Evolutionary conservation across 1,284 basidiomycete species (phyloP), one percentile per base, ranked within the genome.

Genomic region (Malassezia sympodialis): DNA sequence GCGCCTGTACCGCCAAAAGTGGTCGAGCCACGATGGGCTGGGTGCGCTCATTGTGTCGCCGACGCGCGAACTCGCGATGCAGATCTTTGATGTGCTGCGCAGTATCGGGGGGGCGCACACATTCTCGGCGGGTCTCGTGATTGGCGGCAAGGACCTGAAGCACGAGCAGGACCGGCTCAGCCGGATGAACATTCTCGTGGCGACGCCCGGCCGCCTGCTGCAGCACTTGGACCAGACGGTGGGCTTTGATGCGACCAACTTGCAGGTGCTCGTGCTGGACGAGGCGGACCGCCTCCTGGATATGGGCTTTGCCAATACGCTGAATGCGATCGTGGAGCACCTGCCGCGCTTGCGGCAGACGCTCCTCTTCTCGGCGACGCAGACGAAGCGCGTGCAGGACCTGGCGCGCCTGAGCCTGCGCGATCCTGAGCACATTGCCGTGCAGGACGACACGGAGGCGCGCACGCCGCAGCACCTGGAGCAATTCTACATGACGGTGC

Each of bases 211-310:
- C 15, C 82, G 94, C 51, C 78, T 98, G 27, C 78, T 98, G 50
- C 94, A 99, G 72, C 94, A 98, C 76, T 87, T 98, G 84, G 94
- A 98, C 73, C 90, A 96, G 76, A 96, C 94, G 0, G 82, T 90
- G 46, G 90, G 90, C 1, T 96, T 98, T 66, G 90, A 93, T 59
- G 84, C 84, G 32, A 85, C 87, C 62, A 88, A 90, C 67, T 77
- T 98, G 24, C 90, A 96, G 74, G 75, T 94, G 19, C 82, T 98
- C n/a, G 90, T 96, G 2, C 83, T 98, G 17, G 91, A 98, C 72
- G 91, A 98, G 79, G 91, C 91, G 1, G 91, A 98, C 73, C 84
- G 93, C 28, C 89, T 96, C 49, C 82, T 96, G 24, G 93, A 96
- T 75, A 88, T 96, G 86, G 93, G 91, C 14, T 96, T 96, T 76